Evolutionary conservation across 2,329 filamentous ascomycete species (phyloP).

Genomic region (Chaetothyriales sp.): DNA sequence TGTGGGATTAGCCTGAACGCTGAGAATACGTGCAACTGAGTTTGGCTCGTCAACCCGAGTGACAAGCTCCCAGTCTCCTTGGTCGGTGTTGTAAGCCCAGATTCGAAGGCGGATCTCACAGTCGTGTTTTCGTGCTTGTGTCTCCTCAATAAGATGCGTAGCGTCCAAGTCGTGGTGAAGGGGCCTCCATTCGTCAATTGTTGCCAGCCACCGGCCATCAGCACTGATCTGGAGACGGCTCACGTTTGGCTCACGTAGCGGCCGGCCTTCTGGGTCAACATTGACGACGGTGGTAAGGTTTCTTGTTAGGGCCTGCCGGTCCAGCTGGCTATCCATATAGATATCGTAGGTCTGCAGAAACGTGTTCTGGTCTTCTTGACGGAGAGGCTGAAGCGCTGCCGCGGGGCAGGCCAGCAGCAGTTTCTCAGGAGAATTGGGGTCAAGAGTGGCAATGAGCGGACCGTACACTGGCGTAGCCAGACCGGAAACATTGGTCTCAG

Average conservation of each 20-base stretch:
- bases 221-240: conserved; percentile 60
- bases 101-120: conserved; percentile 75
- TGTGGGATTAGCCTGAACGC: conserved; percentile 56
- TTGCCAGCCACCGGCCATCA: conserved; percentile 81
- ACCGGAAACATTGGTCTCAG: conserved; percentile 58
- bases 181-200: conserved; percentile 80
- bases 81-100: conserved; percentile 53
- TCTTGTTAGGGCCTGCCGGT: conserved; percentile 76
- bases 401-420: conserved; percentile 54
- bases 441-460: conserved; percentile 46
- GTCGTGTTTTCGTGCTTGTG: neutral
- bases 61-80: conserved; percentile 55
- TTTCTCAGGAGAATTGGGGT: conserved; percentile 48
- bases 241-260: conserved; percentile 65
- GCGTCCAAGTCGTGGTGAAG: conserved; percentile 53
- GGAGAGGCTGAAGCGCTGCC: conserved; percentile 35
- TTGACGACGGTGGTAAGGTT: conserved; percentile 78
- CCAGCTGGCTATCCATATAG: conserved; percentile 60
- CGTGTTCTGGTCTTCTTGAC: neutral
- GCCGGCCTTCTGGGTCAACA: conserved; percentile 54
- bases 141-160: conserved; percentile 26
- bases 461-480: conserved; percentile 30
- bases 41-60: conserved; percentile 79
- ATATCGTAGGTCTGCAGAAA: conserved; percentile 73
- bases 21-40: conserved; percentile 50